A percentile compares a stretch with the other conserved stretches of the same genome.
These are phyloP conservation scores for Candida albicans DNA, from an alignment of 1,139 yeast genomes.

Conservation along the genomic window DNA sequence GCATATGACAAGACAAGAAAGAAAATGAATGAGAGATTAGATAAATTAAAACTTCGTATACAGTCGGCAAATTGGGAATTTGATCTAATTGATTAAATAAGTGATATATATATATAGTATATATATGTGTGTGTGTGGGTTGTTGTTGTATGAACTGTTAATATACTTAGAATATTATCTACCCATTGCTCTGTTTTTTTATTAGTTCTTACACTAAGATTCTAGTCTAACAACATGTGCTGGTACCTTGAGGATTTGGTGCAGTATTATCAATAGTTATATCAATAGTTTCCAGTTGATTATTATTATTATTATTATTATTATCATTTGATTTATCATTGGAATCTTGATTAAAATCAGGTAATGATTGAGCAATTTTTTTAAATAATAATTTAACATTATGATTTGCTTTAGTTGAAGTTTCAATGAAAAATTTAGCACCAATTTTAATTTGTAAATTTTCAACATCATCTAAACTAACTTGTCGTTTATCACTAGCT, in stretches of 20 bases:
- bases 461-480: constrained; percentile 78
- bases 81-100: constrained; percentile 6
- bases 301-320: constrained; percentile 18
- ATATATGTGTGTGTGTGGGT: too few species aligned
- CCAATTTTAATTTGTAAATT: constrained; percentile 53
- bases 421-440: constrained; percentile 82
- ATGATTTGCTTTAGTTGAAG: constrained; percentile 93
- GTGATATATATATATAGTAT: background rate
- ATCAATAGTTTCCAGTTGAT: constrained; percentile 45
- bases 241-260: constrained; percentile 3
- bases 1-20: background rate
- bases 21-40: background rate
- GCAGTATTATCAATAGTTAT: constrained; percentile 36
- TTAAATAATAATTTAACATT: constrained; percentile 88
- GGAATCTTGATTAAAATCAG: constrained; percentile 61
- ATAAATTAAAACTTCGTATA: background rate
- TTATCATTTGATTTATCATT: constrained; percentile 26
- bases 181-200: background rate
- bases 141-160: background rate
- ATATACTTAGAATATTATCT: background rate
- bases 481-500: constrained; percentile 67
- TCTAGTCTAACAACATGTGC: constrained; percentile 6
- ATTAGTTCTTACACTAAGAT: background rate
- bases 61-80: constrained; percentile 6
- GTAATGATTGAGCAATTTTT: constrained; percentile 86